These are phyloP conservation scores for Naganishia onofrii DNA, from an alignment of 768 basidiomycete genomes.

Conservation along the genomic window DNA sequence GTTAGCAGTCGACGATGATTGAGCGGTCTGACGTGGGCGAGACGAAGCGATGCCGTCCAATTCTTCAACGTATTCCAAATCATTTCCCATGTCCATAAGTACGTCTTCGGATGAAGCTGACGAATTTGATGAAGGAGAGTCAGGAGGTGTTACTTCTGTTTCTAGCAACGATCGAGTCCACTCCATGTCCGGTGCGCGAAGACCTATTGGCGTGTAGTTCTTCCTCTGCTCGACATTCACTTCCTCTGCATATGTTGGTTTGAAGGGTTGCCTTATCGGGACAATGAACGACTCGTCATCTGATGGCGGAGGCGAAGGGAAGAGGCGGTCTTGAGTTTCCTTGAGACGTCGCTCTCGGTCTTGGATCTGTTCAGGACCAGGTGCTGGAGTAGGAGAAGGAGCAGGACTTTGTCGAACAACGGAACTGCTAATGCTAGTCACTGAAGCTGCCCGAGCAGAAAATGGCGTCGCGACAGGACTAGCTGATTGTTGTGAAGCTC, in stretches of 20 bases:
- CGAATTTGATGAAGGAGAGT: background rate
- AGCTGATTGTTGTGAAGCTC: background rate
- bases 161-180: constrained; percentile 10
- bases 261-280: constrained; percentile 4
- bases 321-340: background rate
- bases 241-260: background rate
- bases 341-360: constrained; percentile 6
- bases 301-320: constrained; percentile 19
- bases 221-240: background rate
- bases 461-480: background rate
- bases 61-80: background rate
- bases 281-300: constrained; percentile 5
- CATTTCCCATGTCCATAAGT: background rate
- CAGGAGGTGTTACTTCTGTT: constrained; percentile 8
- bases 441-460: background rate
- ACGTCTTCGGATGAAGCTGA: constrained; percentile 3
- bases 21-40: background rate
- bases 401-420: constrained; percentile 11
- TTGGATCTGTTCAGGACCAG: background rate
- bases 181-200: background rate
- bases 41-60: background rate
- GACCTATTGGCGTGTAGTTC: background rate
- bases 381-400: background rate
- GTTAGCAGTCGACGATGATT: background rate
- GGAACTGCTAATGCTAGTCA: constrained; percentile 6